Evolutionary conservation across 2,329 filamentous ascomycete species (phyloP).

Genomic region (Nemania sp.): DNA sequence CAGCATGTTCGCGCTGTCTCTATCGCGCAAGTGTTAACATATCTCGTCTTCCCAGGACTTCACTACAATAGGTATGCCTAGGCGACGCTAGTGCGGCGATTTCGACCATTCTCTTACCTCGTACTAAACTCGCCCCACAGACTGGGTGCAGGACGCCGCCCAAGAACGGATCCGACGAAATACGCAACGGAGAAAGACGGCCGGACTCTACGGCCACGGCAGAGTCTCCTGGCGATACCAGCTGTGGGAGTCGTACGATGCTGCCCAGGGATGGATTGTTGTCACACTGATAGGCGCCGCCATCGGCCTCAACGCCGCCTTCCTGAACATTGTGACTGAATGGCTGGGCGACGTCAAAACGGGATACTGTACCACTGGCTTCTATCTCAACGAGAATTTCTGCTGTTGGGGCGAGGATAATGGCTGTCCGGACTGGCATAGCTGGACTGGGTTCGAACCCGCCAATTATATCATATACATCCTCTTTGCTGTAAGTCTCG

Average conservation of each 20-base stretch:
- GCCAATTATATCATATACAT: slow-evolving; percentile 90
- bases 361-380: slow-evolving; percentile 92
- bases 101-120: slow-evolving; percentile 4
- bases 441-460: slow-evolving; percentile 78
- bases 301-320: slow-evolving; percentile 90
- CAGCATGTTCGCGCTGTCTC: not conserved
- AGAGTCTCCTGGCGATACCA: slow-evolving; percentile 77
- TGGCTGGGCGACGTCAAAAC: slow-evolving; percentile 96
- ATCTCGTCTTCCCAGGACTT: slow-evolving; percentile 66
- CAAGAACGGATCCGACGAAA: slow-evolving; percentile 84
- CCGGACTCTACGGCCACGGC: slow-evolving; percentile 71
- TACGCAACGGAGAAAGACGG: slow-evolving; percentile 71
- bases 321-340: slow-evolving; percentile 93
- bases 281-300: slow-evolving; percentile 90
- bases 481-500: slow-evolving; percentile 69
- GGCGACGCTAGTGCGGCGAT: slow-evolving; percentile 33
- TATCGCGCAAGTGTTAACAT: not conserved
- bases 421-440: slow-evolving; percentile 86
- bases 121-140: slow-evolving; percentile 52
- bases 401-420: slow-evolving; percentile 97
- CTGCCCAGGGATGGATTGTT: slow-evolving; percentile 96
- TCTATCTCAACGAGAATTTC: slow-evolving; percentile 96
- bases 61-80: slow-evolving; percentile 81
- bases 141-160: slow-evolving; percentile 98
- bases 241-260: slow-evolving; percentile 86